Evolutionary conservation across 306 rosid species (phyloP), one percentile per base, ranked within the genome.

Genomic region (Casuarina cunninghamiana): DNA sequence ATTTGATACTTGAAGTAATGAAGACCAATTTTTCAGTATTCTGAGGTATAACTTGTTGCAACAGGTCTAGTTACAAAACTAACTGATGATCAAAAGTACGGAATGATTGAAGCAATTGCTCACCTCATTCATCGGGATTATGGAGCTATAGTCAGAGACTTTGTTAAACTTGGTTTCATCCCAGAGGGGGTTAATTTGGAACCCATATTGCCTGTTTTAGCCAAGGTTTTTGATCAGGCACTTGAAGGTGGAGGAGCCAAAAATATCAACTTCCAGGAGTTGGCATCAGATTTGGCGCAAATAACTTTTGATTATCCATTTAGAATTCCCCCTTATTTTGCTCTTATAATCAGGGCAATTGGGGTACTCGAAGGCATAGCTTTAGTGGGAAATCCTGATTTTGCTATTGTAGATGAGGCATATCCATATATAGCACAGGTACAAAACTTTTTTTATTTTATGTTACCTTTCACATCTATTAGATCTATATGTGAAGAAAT

Each of bases 231-330:
- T 81, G 97, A 95, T 76, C 98, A 95, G 86, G 98, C 98, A 76
- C 92, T 95, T 76, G 98, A 95, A 88, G 98, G 98, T 45, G 97
- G 98, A 83, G 98, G 98, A 79, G 98, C 98, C 21, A 95, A 95
- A 83, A 95, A 92, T 83, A 82, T 95, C 85, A 92, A 95, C 87
- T 95, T 95, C 91, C 98, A 95, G 79, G 98, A 95, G 76, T 90
- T 95, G 84, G 98, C 98, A 66, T 81, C 97, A 73, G 98, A 95
- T 88, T 86, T 95, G 85, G 98, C 98, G 44, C 98, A 95, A 74
- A 95, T 95, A 82, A 95, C 98, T 82, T 92, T 95, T 78, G 98
- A 95, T 84, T 95, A 95, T 89, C 98, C 98, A 69, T 95, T 95
- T 84, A 90, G 93, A 82, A 95, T 95, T 83, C 98, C 98, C 73